Evolutionary conservation across 352 stramenopile genomes (phyloP), one percentile per base, ranked within the genome.

Genomic region (Pythium scleroteichum): DNA sequence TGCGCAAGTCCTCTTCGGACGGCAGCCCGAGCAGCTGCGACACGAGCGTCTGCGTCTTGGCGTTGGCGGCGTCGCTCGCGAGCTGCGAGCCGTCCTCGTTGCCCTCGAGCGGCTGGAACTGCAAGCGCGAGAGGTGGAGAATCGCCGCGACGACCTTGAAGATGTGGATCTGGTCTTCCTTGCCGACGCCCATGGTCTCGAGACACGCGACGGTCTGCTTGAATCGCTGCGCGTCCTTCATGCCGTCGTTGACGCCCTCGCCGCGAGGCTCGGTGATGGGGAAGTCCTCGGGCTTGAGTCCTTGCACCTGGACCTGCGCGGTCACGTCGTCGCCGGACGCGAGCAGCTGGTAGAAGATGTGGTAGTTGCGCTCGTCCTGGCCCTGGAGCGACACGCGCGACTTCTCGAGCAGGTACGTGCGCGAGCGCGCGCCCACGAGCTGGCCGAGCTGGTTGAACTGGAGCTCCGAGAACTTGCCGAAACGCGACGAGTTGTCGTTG

Each of bases 301-400:
- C 78, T 6, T 77, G 70, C n/a, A 97, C 72, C 39, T 92, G 72
- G 8, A 93, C 75, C 29, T 82, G 76, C 22, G 72, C 53, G 9
- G 71, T 85, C 53, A 79, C 73, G 29, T 84, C 69, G 16, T 78
- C 76, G 0, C 71, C 68, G 1, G 82, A 76, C 16, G 83, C 81
- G 10, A 94, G 71, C 32, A 99, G 66, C 63, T 99, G 89, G 79
- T 99, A 99, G 70, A 99, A 99, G 52, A 99, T 97, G 75, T 99
- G 97, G 83, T 98, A 99, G 78, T 99, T 99, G 49, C 97, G 79
- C 72, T 99, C 97, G 14, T 90, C 90, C 45, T 89, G 53, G n/a
- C 82, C 85, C 73, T 98, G 95, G 29, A 79, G 94, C 71, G 59
- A 98, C 63, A 82, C 96, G 29, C 87, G 82, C 29, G 83, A 90